Evolutionary conservation across 139 green algal genomes (phyloP), one percentile per base, ranked within the genome.

Genomic region (Microglena sp.): DNA sequence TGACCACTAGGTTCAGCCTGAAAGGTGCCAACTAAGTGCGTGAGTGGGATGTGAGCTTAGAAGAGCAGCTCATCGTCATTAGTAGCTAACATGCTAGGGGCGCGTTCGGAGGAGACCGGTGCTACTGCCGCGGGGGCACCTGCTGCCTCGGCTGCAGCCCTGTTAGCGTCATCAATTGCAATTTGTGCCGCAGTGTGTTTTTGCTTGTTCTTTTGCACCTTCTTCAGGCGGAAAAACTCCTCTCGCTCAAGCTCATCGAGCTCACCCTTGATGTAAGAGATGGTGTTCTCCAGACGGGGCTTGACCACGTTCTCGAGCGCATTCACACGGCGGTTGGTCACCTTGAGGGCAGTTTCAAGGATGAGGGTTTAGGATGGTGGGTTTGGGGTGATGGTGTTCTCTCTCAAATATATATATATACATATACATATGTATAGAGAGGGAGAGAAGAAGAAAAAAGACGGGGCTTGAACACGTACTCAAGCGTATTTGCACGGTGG

Each of bases 201-300:
- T 61, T 81, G 73, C 79, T 86, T 86, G 67, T 86, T 86, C 68
- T 86, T 86, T 65, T 86, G 79, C 56, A 79, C 71, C 56, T 77
- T 79, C 36, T 98, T 99, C 62, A 99, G 72, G 34, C 72, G 75
- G 83, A 99, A 99, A 67, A 99, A 99, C 77, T 99, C 94, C 81
- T 99, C 94, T 24, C 94, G 81, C 86, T 99, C 94, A 64, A 99
- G 78, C 84, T 99, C 94, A 66, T 99, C 94, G 43, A 99, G 85
- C 82, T 99, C 94, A 8, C 88, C 86, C 86, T 97, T 97, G 79
- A 98, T 99, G 85, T 99, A 99, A 0, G 75, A 71, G 57, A 99
- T 96, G 4, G 94, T 99, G 87, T 99, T 99, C 64, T 97, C 90
- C 27, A 99, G 80, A 59, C 76, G 82, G 26, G 94, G 94, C 72